These are phyloP conservation scores for Colletotrichum lindemuthianum DNA, from an alignment of 2,329 filamentous ascomycete genomes.

Conservation along the genomic window DNA sequence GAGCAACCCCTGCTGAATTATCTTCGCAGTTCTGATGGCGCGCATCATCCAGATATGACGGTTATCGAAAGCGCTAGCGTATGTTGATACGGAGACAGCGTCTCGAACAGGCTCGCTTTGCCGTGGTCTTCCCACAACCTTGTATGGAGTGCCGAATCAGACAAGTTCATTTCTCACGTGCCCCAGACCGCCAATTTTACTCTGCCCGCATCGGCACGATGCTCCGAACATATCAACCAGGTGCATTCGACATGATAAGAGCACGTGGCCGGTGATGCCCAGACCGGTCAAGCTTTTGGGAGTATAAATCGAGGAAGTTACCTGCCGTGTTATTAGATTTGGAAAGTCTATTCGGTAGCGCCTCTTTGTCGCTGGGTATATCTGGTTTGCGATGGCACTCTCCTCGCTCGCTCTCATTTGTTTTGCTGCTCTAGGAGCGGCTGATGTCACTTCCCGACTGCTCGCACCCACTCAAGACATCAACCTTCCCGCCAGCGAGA, in stretches of 20 bases:
- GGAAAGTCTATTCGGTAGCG: no score
- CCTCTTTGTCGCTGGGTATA: neutral
- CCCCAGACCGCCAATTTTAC: neutral
- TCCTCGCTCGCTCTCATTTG: constrained; percentile 22
- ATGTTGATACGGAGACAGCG: constrained; percentile 7
- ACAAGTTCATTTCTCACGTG: constrained; percentile 20
- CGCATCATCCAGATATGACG: neutral
- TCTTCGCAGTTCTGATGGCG: neutral
- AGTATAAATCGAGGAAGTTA: neutral
- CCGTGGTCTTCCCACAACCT: constrained; percentile 11
- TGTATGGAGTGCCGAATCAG: constrained; percentile 11
- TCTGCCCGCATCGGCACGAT: constrained; percentile 1
- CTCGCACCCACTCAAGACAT: constrained; percentile 42
- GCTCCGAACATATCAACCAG: neutral
- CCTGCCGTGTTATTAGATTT: no score
- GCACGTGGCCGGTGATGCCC: constrained; percentile 22
- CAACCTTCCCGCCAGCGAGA: constrained; percentile 39
- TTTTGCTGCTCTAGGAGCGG: constrained; percentile 6
- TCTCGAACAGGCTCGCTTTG: constrained; percentile 17
- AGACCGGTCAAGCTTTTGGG: neutral
- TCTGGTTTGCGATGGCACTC: constrained; percentile 4
- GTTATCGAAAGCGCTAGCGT: constrained; percentile 7
- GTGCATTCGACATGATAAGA: constrained; percentile 5
- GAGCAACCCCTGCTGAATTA: neutral
- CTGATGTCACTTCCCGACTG: constrained; percentile 11